Base-by-base conservation (phyloP, 192 early-diverging fungal genomes). In the Linnemannia hyalina region DNA sequence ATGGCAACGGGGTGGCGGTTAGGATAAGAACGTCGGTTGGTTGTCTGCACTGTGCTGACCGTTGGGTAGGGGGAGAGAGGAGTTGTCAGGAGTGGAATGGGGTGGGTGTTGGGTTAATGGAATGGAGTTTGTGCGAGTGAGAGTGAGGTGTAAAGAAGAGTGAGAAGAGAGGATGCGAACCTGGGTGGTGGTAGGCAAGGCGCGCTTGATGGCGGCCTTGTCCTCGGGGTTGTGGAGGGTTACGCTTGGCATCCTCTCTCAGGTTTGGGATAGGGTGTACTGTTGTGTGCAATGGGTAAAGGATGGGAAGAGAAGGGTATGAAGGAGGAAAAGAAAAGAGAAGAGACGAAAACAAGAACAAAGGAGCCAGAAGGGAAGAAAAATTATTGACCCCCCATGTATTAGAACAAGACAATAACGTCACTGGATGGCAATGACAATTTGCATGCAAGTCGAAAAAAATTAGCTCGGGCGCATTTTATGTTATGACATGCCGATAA, bases 151-250 rank as follows among this genome's bases (percentile, higher is more conserved):
- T 65, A 26, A 29, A 35, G 26, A 47, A 49, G 47, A 57, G 18
- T 0, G 26, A 72, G 8, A 32, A 46, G 20, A 26, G 13, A 20
- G 60, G 9, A 11, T 11, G 60, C 36, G 80, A 92, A 94, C 93
- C 82, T 94, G 90, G 44, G 85, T 83, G 26, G 89, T 80, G 69
- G 87, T 90, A 13, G 93, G 92, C 82, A 93, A 88, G 46, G 90
- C 90, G n/a, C 90, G 90, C 78, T 92, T 93, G 81, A 95, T 93
- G 49, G 89, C 87, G 47, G 87, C 88, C 85, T 93, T 95, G 81
- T 95, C 94, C 75, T 93, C 93, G 42, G 92, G 82, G n/a, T 91
- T 90, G 57, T 90, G 88, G 60, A 93, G 87, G 26, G 94, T 92
- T 35, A 89, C 92, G 68, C 92, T 90, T 69, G 93, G 93, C 94